A percentile compares a stretch with the other conserved stretches of the same genome.
These are phyloP conservation scores for Ambrosia trifida DNA, from an alignment of 129 eudicot genomes.

Conservation along the genomic window DNA sequence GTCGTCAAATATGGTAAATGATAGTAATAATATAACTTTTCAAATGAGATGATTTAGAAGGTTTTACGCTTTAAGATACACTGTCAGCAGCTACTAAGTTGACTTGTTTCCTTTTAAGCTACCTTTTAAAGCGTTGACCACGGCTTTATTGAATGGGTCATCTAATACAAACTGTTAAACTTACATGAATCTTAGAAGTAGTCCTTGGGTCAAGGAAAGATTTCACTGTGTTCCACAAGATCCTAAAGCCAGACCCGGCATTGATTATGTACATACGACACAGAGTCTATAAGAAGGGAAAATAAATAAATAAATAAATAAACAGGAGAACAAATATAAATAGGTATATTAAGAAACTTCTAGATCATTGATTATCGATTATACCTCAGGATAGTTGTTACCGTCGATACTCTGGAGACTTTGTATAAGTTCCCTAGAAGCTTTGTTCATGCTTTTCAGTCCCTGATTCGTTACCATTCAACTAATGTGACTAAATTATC, in stretches of 20 bases:
- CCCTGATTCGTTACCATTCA: constrained; percentile 51
- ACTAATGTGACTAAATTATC: background rate
- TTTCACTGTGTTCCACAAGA: constrained; percentile 90
- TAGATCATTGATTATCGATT: constrained; percentile 5
- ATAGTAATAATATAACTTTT: background rate
- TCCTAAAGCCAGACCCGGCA: constrained; percentile 96
- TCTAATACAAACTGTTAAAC: constrained; percentile 10
- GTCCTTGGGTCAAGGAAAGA: constrained; percentile 97
- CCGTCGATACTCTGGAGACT: constrained; percentile 84
- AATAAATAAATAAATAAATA: constrained; percentile 23
- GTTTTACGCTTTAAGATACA: background rate
- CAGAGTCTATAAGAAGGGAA: constrained; percentile 52
- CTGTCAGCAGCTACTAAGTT: background rate
- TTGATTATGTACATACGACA: constrained; percentile 96
- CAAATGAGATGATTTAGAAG: background rate
- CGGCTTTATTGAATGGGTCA: background rate
- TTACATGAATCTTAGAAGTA: constrained; percentile 87
- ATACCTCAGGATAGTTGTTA: constrained; percentile 91
- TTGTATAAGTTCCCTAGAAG: constrained; percentile 87
- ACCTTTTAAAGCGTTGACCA: background rate
- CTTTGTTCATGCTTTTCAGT: constrained; percentile 79
- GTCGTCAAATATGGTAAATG: background rate
- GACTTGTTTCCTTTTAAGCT: background rate
- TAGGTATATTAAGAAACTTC: background rate
- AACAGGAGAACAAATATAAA: background rate